A percentile compares a stretch with the other conserved stretches of the same genome.
These are phyloP conservation scores for Ganoderma boninense DNA, from an alignment of 1,284 basidiomycete species.

Conservation along the genomic window DNA sequence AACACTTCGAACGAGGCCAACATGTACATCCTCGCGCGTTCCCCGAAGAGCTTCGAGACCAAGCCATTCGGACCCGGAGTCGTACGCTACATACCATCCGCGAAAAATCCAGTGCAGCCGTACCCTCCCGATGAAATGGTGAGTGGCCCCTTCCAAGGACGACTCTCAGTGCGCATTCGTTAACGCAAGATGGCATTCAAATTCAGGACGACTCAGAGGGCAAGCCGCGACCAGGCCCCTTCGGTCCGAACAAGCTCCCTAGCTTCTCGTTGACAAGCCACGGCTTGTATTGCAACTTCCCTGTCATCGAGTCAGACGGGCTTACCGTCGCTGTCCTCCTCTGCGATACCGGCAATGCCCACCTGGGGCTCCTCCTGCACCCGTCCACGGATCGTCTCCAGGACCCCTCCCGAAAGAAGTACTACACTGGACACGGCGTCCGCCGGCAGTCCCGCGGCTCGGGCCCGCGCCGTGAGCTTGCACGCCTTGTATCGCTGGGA, in stretches of 20 bases:
- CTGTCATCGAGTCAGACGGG: slow-evolving; percentile 2
- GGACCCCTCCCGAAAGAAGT: background rate
- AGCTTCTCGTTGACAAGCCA: background rate
- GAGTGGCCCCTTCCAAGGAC: background rate
- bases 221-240: background rate
- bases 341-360: background rate
- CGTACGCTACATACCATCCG: background rate
- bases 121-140: background rate
- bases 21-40: slow-evolving; percentile 1
- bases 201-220: background rate
- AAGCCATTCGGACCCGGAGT: background rate
- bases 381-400: background rate
- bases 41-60: slow-evolving; percentile 1
- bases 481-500: slow-evolving; percentile 4
- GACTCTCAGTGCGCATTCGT: too few species aligned
- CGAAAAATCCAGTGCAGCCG: background rate
- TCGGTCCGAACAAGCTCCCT: slow-evolving; percentile 6
- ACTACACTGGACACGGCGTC: background rate
- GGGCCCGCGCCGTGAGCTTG: background rate
- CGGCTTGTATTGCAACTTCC: slow-evolving; percentile 9
- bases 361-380: slow-evolving; percentile 17
- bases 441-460: background rate
- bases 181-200: too few species aligned
- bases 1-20: background rate
- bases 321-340: slow-evolving; percentile 12